Percentiles rank a stretch among this genome's conserved stretches.
Conservation (phyloP, 805 yeast genomes). For the Lipomyces sp. region DNA sequence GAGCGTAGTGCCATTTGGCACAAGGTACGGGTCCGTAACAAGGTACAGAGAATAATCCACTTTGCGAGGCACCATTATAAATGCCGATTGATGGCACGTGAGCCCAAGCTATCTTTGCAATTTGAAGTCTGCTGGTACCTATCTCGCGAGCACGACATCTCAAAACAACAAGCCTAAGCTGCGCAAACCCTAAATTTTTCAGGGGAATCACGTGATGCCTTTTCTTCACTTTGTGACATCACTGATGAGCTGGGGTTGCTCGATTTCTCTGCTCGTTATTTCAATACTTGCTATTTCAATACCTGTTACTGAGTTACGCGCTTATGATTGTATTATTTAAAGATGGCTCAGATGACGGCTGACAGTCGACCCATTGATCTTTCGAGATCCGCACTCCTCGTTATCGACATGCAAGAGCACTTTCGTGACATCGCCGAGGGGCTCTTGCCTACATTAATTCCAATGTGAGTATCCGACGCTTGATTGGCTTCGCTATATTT, state of each 20-base stretch:
- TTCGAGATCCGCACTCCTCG: constrained; percentile 22
- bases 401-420: constrained; percentile 34
- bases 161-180: too few relatives aligned
- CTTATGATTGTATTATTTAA: neutral
- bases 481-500: neutral
- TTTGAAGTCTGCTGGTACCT: neutral
- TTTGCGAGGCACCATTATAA: constrained; percentile 18
- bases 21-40: constrained; percentile 78
- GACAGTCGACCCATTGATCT: constrained; percentile 21
- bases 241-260: too few relatives aligned
- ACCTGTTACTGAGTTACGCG: neutral
- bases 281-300: too few relatives aligned
- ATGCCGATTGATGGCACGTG: neutral
- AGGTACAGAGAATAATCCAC: constrained; percentile 69
- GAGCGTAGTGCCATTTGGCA: constrained; percentile 64
- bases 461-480: constrained; percentile 16
- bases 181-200: too few relatives aligned
- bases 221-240: too few relatives aligned
- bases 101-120: neutral
- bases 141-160: too few relatives aligned
- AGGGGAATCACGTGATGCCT: too few relatives aligned
- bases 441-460: constrained; percentile 18
- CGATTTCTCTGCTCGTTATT: too few relatives aligned
- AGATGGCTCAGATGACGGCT: constrained; percentile 14
- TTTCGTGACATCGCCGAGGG: constrained; percentile 20